These are phyloP conservation scores for Penicillium sp. DNA, from an alignment of 2,329 filamentous ascomycete genomes.

Conservation along the genomic window DNA sequence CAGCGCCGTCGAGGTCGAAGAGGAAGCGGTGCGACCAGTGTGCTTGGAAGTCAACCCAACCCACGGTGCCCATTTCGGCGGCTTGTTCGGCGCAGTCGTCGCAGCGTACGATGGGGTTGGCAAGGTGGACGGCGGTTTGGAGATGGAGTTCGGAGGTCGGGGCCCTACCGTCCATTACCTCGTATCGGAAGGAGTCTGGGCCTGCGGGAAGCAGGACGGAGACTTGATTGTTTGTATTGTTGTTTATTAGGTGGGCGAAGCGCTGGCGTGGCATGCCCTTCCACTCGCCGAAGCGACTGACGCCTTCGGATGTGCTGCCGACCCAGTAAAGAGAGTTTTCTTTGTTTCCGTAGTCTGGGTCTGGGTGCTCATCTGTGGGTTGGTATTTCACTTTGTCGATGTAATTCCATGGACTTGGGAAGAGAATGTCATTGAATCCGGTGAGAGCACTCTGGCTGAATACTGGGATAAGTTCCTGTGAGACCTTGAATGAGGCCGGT, in stretches of 20 bases:
- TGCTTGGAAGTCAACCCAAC: conserved; percentile 52
- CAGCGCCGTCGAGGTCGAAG: conserved; percentile 67
- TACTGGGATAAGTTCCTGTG: conserved; percentile 66
- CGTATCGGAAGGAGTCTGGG: conserved; percentile 54
- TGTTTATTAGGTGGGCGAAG: conserved; percentile 67
- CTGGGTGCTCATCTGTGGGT: conserved; percentile 52
- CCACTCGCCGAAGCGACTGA: conserved; percentile 56
- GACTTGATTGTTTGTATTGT: conserved; percentile 51
- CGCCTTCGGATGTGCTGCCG: conserved; percentile 61
- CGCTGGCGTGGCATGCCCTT: conserved; percentile 68
- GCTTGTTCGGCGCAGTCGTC: conserved; percentile 56
- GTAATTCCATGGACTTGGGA: conserved; percentile 65
- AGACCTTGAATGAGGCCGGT: conserved; percentile 60
- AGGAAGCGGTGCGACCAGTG: conserved; percentile 69
- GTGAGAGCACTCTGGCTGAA: conserved; percentile 73
- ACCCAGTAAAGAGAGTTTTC: conserved; percentile 70
- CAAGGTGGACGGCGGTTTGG: conserved; percentile 60
- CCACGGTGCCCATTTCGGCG: conserved; percentile 51
- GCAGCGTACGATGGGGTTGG: conserved; percentile 58
- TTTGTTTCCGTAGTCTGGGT: conserved; percentile 60
- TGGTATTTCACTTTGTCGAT: conserved; percentile 56
- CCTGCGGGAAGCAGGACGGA: conserved; percentile 58
- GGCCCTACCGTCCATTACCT: conserved; percentile 47
- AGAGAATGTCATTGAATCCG: conserved; percentile 73
- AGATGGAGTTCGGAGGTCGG: conserved; percentile 50